phyloP scores from a whole-genome alignment of 2,329 filamentous ascomycete species.

The Fusarium sp. region DNA sequence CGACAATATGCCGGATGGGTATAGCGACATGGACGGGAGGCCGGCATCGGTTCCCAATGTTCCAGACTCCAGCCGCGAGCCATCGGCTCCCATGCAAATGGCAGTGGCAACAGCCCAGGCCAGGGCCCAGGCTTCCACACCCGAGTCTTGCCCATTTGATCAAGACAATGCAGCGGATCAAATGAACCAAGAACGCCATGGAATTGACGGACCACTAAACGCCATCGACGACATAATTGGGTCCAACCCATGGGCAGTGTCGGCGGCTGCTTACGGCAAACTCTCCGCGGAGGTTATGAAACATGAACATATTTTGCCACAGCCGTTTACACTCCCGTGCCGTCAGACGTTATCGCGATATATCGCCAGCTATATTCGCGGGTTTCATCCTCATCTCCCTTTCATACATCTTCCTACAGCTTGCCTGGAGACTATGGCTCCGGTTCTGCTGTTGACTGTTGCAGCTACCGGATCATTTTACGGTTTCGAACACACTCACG shows the following conservation, averaged over 20 bases:
- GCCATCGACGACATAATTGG: constrained; percentile 3
- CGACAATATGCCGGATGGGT: neutral
- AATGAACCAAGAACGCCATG: neutral
- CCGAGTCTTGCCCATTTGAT: neutral
- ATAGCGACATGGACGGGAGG: neutral
- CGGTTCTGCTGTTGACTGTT: neutral
- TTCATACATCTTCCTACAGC: neutral
- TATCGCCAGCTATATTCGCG: constrained; percentile 3
- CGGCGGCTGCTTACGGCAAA: neutral
- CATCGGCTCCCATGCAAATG: neutral
- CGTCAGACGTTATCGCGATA: neutral
- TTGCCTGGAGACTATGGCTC: constrained; percentile 3
- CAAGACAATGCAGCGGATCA: neutral
- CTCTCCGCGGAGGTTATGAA: neutral
- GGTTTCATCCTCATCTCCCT: constrained; percentile 6
- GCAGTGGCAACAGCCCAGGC: neutral
- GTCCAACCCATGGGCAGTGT: neutral
- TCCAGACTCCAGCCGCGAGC: neutral
- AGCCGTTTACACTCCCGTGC: neutral
- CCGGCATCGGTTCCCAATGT: neutral
- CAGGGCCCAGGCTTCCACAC: neutral
- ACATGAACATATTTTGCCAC: neutral
- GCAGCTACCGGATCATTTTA: neutral
- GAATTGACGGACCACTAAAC: neutral
- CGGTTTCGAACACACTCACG: neutral